Percentiles rank a stretch among this genome's conserved stretches.
Conservation (phyloP, 2,329 filamentous ascomycete genomes). For the Chaetomium globosum region DNA sequence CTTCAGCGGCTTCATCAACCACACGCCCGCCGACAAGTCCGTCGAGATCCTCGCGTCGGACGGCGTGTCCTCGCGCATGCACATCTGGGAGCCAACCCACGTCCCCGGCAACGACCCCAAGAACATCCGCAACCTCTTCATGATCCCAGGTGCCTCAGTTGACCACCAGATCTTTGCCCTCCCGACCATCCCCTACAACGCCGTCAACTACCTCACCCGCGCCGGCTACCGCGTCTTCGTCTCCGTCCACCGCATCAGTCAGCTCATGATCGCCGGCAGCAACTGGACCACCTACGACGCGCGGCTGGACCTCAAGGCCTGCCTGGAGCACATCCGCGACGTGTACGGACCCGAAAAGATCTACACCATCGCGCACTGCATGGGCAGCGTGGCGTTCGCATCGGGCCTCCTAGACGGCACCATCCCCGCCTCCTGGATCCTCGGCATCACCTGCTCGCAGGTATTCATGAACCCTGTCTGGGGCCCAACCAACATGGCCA, state of each 20-base stretch:
- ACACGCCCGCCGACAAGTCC: constrained; percentile 49
- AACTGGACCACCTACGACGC: constrained; percentile 63
- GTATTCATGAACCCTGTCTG: constrained; percentile 67
- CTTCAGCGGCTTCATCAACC: constrained; percentile 57
- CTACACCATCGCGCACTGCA: constrained; percentile 65
- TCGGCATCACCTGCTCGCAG: constrained; percentile 61
- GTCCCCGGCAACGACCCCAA: constrained; percentile 37
- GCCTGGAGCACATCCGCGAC: constrained; percentile 55
- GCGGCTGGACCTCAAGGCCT: constrained; percentile 61
- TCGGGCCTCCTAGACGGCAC: constrained; percentile 64
- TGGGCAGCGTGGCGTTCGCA: constrained; percentile 62
- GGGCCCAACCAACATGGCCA: constrained; percentile 58
- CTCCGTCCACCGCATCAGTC: constrained; percentile 60
- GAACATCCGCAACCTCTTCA: constrained; percentile 55
- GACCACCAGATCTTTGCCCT: constrained; percentile 65
- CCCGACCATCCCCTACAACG: constrained; percentile 65
- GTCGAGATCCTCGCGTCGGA: constrained; percentile 55
- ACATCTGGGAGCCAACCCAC: constrained; percentile 59
- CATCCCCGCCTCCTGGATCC: constrained; percentile 59
- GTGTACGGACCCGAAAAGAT: constrained; percentile 45
- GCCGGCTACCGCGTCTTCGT: constrained; percentile 64
- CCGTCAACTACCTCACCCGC: constrained; percentile 63
- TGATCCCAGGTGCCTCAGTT: constrained; percentile 65
- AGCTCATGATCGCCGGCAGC: constrained; percentile 52
- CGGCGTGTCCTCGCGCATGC: constrained; percentile 54